phyloP scores from a whole-genome alignment of 495 filamentous ascomycete species.

The Friedmanniomyces simplex region DNA sequence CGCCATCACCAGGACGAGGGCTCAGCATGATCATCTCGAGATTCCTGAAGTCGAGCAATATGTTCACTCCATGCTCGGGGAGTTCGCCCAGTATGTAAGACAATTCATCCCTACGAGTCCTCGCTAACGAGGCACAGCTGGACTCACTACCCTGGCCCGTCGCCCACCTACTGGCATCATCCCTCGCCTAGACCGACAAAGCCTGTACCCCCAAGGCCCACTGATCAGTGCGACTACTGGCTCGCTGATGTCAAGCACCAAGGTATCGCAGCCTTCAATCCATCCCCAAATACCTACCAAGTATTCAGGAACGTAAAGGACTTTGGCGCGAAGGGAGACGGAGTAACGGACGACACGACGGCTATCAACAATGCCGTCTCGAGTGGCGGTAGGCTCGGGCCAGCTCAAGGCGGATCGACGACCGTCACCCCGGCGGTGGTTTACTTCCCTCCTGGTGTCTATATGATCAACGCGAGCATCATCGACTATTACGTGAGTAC shows the following conservation, averaged over 20 bases:
- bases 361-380: constrained; percentile 40
- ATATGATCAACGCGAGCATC: constrained; percentile 28
- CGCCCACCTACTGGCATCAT: constrained; percentile 9
- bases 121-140: background rate
- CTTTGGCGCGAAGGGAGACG: constrained; percentile 41
- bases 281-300: constrained; percentile 32
- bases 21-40: constrained; percentile 14
- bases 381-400: constrained; percentile 25
- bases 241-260: constrained; percentile 29
- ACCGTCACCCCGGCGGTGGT: constrained; percentile 40
- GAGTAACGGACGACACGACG: constrained; percentile 42
- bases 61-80: constrained; percentile 7
- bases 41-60: constrained; percentile 9
- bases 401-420: constrained; percentile 33
- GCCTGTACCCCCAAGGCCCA: background rate
- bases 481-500: constrained; percentile 32
- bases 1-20: background rate
- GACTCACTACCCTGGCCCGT: constrained; percentile 11
- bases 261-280: constrained; percentile 29
- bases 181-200: constrained; percentile 4
- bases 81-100: constrained; percentile 2
- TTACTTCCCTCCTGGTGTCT: constrained; percentile 50
- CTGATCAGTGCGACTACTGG: constrained; percentile 22
- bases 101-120: background rate
- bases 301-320: constrained; percentile 48